A percentile compares a stretch with the other conserved stretches of the same genome.
These are phyloP conservation scores for Thelonectria blattea DNA, from an alignment of 2,329 filamentous ascomycete genomes.

Conservation along the genomic window DNA sequence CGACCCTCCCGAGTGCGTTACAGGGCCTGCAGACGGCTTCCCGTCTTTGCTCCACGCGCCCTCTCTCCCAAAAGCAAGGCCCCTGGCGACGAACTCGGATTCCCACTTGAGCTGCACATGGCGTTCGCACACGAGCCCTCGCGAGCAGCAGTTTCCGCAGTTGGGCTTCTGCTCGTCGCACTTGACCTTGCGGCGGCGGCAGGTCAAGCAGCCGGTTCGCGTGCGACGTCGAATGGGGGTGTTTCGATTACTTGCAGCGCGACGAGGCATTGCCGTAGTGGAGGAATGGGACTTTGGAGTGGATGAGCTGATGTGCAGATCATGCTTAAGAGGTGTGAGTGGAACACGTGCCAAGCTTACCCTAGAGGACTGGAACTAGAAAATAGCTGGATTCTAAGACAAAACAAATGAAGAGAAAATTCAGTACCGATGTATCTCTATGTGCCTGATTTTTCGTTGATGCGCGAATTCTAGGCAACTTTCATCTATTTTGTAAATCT, in stretches of 20 bases:
- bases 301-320: background rate
- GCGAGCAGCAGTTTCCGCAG: background rate
- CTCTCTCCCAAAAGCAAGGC: conserved; percentile 39
- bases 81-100: conserved; percentile 34
- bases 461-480: too few species aligned
- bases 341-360: too few species aligned
- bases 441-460: too few species aligned
- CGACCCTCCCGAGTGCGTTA: background rate
- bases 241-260: background rate
- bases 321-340: too few species aligned
- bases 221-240: conserved; percentile 4
- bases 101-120: conserved; percentile 38
- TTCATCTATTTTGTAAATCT: too few species aligned
- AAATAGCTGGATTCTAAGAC: too few species aligned
- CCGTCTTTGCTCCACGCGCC: conserved; percentile 39
- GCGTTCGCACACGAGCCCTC: background rate
- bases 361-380: too few species aligned
- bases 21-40: background rate
- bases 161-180: conserved; percentile 5
- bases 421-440: too few species aligned
- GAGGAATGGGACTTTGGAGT: background rate
- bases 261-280: conserved; percentile 8
- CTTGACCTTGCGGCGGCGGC: conserved; percentile 8
- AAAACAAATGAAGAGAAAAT: too few species aligned
- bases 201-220: conserved; percentile 7